Evolutionary conservation across 2,329 filamentous ascomycete genomes (phyloP).

Genomic region (Sporothrix dimorphospora): DNA sequence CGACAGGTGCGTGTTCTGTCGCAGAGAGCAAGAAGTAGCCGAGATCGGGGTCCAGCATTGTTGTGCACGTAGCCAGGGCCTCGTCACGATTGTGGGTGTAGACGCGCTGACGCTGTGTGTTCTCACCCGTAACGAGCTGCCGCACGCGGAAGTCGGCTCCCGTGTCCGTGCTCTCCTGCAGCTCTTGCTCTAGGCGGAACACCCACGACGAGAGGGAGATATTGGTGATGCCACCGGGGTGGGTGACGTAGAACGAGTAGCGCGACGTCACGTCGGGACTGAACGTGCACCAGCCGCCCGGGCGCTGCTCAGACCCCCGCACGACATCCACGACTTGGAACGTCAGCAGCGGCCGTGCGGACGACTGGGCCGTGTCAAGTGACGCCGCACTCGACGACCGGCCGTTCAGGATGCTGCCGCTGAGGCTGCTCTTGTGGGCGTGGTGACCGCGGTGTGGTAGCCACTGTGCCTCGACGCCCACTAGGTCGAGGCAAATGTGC

Average conservation of each 20-base stretch:
- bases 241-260: slow-evolving; percentile 66
- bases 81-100: slow-evolving; percentile 56
- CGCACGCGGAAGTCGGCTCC: slow-evolving; percentile 66
- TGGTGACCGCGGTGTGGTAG: slow-evolving; percentile 58
- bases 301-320: slow-evolving; percentile 56
- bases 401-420: neutral
- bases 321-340: slow-evolving; percentile 67
- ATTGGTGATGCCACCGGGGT: slow-evolving; percentile 62
- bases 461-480: slow-evolving; percentile 69
- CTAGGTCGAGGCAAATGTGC: slow-evolving; percentile 63
- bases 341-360: slow-evolving; percentile 56
- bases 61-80: slow-evolving; percentile 56
- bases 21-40: slow-evolving; percentile 66
- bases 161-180: slow-evolving; percentile 58
- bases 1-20: slow-evolving; percentile 60
- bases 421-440: slow-evolving; percentile 27
- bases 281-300: slow-evolving; percentile 65
- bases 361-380: slow-evolving; percentile 42
- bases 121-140: slow-evolving; percentile 61
- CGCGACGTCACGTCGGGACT: slow-evolving; percentile 63
- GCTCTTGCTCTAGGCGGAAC: slow-evolving; percentile 64
- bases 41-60: slow-evolving; percentile 63
- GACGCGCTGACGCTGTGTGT: slow-evolving; percentile 58
- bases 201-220: slow-evolving; percentile 66
- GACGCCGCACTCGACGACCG: slow-evolving; percentile 46